These are phyloP conservation scores for Suhomyces yuchorum DNA, from an alignment of 1,139 yeast genomes.

Conservation along the genomic window DNA sequence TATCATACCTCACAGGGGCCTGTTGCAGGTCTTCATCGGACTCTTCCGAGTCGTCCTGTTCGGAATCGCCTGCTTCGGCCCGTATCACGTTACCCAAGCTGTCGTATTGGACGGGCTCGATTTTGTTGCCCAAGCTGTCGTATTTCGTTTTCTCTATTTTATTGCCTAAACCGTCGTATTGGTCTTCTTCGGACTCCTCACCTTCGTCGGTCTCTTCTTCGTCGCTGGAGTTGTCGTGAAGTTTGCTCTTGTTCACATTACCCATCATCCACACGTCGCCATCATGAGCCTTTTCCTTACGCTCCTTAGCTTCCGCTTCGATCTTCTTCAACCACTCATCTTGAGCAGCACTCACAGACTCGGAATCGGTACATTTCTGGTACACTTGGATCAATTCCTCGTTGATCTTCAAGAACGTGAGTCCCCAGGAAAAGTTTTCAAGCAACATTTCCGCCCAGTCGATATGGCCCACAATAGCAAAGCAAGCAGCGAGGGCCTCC, in stretches of 20 bases:
- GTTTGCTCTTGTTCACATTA: slow-evolving; percentile 58
- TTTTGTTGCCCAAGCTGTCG: slow-evolving; percentile 20
- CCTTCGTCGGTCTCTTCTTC: slow-evolving; percentile 14
- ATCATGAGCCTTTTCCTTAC: slow-evolving; percentile 54
- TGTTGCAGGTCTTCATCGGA: neutral
- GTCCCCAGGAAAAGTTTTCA: slow-evolving; percentile 90
- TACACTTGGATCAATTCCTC: slow-evolving; percentile 75
- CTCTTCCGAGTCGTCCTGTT: slow-evolving; percentile 10
- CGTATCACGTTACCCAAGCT: slow-evolving; percentile 8
- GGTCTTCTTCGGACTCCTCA: slow-evolving; percentile 15
- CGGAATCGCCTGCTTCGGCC: slow-evolving; percentile 1
- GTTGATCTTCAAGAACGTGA: slow-evolving; percentile 79
- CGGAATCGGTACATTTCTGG: slow-evolving; percentile 78
- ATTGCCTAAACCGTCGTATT: slow-evolving; percentile 15
- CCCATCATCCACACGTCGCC: slow-evolving; percentile 82
- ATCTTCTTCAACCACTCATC: slow-evolving; percentile 70
- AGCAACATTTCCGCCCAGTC: slow-evolving; percentile 86
- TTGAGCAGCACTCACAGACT: slow-evolving; percentile 72
- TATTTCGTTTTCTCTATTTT: slow-evolving; percentile 14
- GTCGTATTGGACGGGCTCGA: slow-evolving; percentile 5
- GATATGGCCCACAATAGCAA: slow-evolving; percentile 87
- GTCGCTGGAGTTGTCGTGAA: slow-evolving; percentile 15
- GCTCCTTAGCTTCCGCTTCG: slow-evolving; percentile 66
- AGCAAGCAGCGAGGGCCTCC: slow-evolving; percentile 96
- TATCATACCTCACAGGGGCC: slow-evolving; percentile 7